phyloP scores from a whole-genome alignment of 2,329 filamentous ascomycete species.

The Colletotrichum sp. region DNA sequence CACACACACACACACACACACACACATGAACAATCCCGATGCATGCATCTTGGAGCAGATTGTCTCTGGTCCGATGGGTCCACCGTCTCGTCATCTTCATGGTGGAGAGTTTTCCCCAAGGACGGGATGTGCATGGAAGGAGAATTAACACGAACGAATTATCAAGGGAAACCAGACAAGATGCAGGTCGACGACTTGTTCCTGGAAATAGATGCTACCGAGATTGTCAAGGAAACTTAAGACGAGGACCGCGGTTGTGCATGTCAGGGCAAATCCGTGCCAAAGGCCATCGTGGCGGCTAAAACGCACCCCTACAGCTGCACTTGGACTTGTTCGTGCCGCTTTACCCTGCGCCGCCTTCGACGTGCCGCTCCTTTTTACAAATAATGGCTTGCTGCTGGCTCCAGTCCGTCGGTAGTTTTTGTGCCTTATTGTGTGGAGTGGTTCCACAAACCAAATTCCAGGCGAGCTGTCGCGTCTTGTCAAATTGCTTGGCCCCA shows the following conservation, averaged over 20 bases:
- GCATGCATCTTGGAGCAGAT: background rate
- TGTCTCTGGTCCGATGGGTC: background rate
- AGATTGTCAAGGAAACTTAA: conserved; percentile 4
- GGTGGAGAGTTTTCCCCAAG: background rate
- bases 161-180: background rate
- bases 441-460: background rate
- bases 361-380: background rate
- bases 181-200: background rate
- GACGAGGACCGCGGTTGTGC: background rate
- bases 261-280: background rate
- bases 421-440: background rate
- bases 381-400: background rate
- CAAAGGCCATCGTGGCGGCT: background rate
- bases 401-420: background rate
- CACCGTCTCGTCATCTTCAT: background rate
- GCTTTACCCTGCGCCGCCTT: background rate
- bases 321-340: background rate
- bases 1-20: background rate
- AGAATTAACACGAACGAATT: background rate
- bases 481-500: background rate
- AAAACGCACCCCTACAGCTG: background rate
- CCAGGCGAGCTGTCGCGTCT: background rate
- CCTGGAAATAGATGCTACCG: background rate
- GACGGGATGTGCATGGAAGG: background rate
- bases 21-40: background rate